These are phyloP conservation scores for Flaveria floridana DNA, from an alignment of 140 eudicot genomes.

Conservation along the genomic window DNA sequence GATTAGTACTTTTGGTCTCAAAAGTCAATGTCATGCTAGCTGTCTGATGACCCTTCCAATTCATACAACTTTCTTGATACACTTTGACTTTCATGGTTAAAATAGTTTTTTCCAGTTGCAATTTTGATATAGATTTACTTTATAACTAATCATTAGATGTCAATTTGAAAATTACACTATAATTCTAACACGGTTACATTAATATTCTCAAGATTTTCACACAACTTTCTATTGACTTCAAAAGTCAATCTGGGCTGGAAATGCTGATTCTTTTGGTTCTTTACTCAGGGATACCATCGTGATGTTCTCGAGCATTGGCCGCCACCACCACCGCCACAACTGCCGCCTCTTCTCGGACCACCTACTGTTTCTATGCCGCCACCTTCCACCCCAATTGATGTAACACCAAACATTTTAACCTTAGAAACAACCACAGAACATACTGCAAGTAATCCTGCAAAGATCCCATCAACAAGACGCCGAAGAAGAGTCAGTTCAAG, in stretches of 20 bases:
- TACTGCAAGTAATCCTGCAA: conserved; percentile 36
- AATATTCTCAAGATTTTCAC: background rate
- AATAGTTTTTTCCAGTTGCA: background rate
- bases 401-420: conserved; percentile 22
- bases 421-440: conserved; percentile 29
- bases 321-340: conserved; percentile 17
- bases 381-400: conserved; percentile 32
- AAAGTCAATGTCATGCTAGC: conserved; percentile 28
- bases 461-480: conserved; percentile 45
- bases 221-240: conserved; percentile 7
- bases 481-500: conserved; percentile 54
- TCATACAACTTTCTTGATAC: background rate
- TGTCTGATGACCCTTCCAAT: conserved; percentile 4
- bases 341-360: conserved; percentile 26
- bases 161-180: background rate
- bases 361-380: conserved; percentile 44
- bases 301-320: conserved; percentile 67
- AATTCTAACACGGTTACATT: background rate
- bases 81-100: conserved; percentile 9
- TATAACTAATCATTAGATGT: background rate
- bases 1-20: conserved; percentile 16
- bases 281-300: conserved; percentile 74
- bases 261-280: background rate
- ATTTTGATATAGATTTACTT: conserved; percentile 9
- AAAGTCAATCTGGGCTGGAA: conserved; percentile 2